Conservation (phyloP, 768 basidiomycete species). For the Suillus sp. region DNA sequence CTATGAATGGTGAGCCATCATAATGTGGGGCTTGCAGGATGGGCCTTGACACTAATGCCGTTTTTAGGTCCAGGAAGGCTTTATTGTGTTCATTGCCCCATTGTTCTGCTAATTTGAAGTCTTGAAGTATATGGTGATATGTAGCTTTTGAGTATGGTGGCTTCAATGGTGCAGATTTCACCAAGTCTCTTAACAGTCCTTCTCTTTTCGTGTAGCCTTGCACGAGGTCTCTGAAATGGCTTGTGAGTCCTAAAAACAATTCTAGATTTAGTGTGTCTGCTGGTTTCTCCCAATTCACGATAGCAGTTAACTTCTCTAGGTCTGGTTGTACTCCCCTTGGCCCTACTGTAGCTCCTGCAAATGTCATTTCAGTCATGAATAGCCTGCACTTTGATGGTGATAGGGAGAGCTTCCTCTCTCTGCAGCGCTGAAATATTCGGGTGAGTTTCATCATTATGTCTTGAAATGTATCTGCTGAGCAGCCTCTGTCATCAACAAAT, state of each 20-base stretch:
- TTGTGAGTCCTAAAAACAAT: no score
- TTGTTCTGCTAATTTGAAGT: neutral
- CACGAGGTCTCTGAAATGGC: no score
- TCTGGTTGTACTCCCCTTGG: conserved; percentile 38
- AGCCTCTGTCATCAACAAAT: conserved; percentile 43
- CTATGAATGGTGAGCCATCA: conserved; percentile 38
- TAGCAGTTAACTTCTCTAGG: conserved; percentile 38
- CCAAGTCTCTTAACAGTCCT: conserved; percentile 25
- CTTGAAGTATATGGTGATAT: neutral
- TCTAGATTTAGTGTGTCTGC: conserved; percentile 21
- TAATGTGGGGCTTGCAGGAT: conserved; percentile 33
- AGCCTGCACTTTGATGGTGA: neutral
- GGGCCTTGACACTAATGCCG: conserved; percentile 32
- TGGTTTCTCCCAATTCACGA: conserved; percentile 39
- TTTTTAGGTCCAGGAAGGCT: conserved; percentile 35
- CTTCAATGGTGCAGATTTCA: neutral
- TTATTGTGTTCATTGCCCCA: conserved; percentile 16
- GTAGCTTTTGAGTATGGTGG: neutral
- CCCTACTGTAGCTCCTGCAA: conserved; percentile 38
- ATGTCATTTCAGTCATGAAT: conserved; percentile 27
- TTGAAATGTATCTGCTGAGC: conserved; percentile 35
- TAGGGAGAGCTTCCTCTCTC: neutral
- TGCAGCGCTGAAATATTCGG: neutral
- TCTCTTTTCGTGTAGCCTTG: no score
- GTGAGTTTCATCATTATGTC: conserved; percentile 17